These are phyloP conservation scores for Epichloe aotearoae DNA, from an alignment of 2,329 filamentous ascomycete species.

Conservation along the genomic window DNA sequence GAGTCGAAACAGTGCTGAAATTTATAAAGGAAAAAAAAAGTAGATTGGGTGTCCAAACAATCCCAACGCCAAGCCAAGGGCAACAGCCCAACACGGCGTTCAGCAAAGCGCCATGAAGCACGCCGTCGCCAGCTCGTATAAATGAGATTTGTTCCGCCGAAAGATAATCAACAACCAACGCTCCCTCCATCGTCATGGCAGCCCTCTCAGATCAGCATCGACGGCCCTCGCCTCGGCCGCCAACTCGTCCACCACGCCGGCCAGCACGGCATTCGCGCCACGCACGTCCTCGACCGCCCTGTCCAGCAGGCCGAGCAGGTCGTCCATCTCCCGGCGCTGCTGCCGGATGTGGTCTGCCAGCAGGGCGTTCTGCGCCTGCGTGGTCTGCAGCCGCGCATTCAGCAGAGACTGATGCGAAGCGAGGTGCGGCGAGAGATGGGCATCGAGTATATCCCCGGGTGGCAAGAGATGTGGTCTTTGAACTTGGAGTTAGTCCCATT, in stretches of 20 bases:
- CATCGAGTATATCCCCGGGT: slow-evolving; percentile 35
- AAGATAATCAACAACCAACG: no score
- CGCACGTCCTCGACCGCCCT: slow-evolving; percentile 39
- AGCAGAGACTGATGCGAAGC: slow-evolving; percentile 40
- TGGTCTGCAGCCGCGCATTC: slow-evolving; percentile 42
- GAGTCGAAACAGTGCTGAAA: no score
- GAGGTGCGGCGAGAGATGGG: slow-evolving; percentile 41
- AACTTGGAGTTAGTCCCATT: background rate
- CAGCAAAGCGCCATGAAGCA: background rate
- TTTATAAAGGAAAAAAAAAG: background rate
- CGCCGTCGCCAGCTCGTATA: no score
- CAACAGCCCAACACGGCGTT: background rate
- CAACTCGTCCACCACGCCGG: slow-evolving; percentile 32
- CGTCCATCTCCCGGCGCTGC: slow-evolving; percentile 43
- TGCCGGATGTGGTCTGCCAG: slow-evolving; percentile 36
- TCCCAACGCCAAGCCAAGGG: background rate
- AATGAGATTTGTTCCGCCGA: no score
- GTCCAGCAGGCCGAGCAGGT: slow-evolving; percentile 36
- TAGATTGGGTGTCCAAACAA: background rate
- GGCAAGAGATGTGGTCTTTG: slow-evolving; percentile 44
- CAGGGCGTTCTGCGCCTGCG: slow-evolving; percentile 41
- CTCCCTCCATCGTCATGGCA: background rate
- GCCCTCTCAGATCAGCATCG: slow-evolving; percentile 1
- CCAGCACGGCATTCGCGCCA: slow-evolving; percentile 36
- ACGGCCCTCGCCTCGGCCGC: slow-evolving; percentile 33